Evolutionary conservation across 2,329 filamentous ascomycete genomes (phyloP).

Genomic region (Chaetomiaceae sp.): DNA sequence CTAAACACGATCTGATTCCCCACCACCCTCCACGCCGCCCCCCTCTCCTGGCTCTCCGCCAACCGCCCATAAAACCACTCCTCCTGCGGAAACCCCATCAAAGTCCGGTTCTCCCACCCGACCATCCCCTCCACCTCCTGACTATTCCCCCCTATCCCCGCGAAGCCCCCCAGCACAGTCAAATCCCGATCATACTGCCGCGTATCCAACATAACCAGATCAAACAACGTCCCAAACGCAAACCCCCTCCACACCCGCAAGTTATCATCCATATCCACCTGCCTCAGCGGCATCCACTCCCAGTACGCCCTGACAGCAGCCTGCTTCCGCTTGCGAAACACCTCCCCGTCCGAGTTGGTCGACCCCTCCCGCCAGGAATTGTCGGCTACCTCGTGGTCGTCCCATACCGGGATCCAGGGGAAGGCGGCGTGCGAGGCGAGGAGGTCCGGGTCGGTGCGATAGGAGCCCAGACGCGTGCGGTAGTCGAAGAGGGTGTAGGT

Average conservation of each 20-base stretch:
- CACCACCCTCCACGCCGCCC: slow-evolving; percentile 65
- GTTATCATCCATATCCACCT: slow-evolving; percentile 61
- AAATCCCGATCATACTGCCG: slow-evolving; percentile 64
- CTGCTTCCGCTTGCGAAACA: slow-evolving; percentile 72
- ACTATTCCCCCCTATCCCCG: slow-evolving; percentile 44
- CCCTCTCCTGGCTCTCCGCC: slow-evolving; percentile 54
- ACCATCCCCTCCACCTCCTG: slow-evolving; percentile 59
- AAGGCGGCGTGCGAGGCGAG: slow-evolving; percentile 50
- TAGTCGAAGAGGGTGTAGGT: slow-evolving; percentile 54
- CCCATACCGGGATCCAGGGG: slow-evolving; percentile 61
- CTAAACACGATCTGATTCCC: slow-evolving; percentile 66
- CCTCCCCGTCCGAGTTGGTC: slow-evolving; percentile 60
- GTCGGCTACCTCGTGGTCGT: slow-evolving; percentile 55
- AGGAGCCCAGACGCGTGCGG: slow-evolving; percentile 52
- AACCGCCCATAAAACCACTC: slow-evolving; percentile 66
- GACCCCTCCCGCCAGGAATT: slow-evolving; percentile 62
- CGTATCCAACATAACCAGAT: slow-evolving; percentile 65
- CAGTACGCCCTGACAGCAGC: slow-evolving; percentile 68
- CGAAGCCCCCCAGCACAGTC: slow-evolving; percentile 36
- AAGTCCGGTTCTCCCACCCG: slow-evolving; percentile 45
- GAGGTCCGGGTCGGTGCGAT: slow-evolving; percentile 59
- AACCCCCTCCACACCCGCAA: slow-evolving; percentile 65
- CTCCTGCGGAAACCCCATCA: slow-evolving; percentile 71
- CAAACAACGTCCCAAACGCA: slow-evolving; percentile 59
- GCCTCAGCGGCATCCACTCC: slow-evolving; percentile 58